phyloP scores from a whole-genome alignment of 2,329 filamentous ascomycete species.

The Fusarium sp. region DNA sequence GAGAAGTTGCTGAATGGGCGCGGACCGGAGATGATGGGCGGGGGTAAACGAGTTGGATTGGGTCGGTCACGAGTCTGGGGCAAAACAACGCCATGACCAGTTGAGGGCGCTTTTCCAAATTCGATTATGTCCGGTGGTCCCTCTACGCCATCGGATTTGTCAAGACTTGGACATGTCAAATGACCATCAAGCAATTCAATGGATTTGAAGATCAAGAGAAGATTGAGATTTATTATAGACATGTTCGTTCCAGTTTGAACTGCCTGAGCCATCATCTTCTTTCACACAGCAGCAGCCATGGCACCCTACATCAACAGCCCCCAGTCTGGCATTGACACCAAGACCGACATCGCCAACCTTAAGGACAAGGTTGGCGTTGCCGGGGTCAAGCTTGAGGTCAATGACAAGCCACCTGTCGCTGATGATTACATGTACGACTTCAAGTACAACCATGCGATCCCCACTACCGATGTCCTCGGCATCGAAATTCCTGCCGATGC shows the following conservation, averaged over 20 bases:
- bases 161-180: not conserved
- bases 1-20: not conserved
- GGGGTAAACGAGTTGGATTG: not conserved
- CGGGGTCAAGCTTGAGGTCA: slow-evolving; percentile 6
- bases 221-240: not conserved
- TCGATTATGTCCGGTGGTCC: slow-evolving; percentile 4
- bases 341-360: not conserved
- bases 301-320: slow-evolving; percentile 11
- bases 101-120: not conserved
- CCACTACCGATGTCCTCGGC: slow-evolving; percentile 44
- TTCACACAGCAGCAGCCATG: slow-evolving; percentile 5
- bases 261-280: not conserved
- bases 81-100: not conserved
- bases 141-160: slow-evolving; percentile 5
- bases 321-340: not conserved
- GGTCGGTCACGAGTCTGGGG: not conserved
- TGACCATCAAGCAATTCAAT: not conserved
- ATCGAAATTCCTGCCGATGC: slow-evolving; percentile 43
- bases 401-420: slow-evolving; percentile 40
- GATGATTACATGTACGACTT: slow-evolving; percentile 57
- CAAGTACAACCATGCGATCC: slow-evolving; percentile 53
- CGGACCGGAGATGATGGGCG: slow-evolving; percentile 5
- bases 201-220: not conserved
- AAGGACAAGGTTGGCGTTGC: slow-evolving; percentile 2
- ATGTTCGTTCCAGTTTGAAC: not conserved